Conservation (phyloP, 805 yeast genomes). For the Pichia paraexigua region DNA sequence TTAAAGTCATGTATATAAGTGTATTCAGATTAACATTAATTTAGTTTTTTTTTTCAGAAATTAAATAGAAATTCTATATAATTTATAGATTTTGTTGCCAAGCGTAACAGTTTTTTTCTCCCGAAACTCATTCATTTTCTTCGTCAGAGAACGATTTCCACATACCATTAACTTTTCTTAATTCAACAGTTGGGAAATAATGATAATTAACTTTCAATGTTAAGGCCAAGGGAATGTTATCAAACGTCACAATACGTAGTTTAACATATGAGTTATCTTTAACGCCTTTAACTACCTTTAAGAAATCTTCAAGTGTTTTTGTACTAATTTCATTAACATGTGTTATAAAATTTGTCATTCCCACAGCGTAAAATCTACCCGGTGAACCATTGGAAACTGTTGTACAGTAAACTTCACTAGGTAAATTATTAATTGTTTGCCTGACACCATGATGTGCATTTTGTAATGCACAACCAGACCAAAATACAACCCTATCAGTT, state of each 20-base stretch:
- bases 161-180: conserved; percentile 40
- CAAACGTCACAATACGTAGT: conserved; percentile 74
- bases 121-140: conserved; percentile 21
- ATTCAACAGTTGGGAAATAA: conserved; percentile 70
- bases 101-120: neutral
- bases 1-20: neutral
- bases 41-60: too few relatives aligned
- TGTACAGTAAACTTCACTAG: conserved; percentile 79
- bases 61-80: neutral
- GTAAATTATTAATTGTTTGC: conserved; percentile 69
- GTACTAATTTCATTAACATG: conserved; percentile 78
- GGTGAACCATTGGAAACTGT: conserved; percentile 76
- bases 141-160: conserved; percentile 50
- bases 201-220: conserved; percentile 83
- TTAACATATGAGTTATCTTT: conserved; percentile 78
- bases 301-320: conserved; percentile 58
- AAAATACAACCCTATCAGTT: conserved; percentile 61
- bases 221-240: conserved; percentile 78
- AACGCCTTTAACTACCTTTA: conserved; percentile 56
- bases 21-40: neutral
- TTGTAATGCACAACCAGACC: conserved; percentile 82
- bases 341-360: conserved; percentile 77
- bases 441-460: conserved; percentile 90
- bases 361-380: conserved; percentile 71
- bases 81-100: neutral